Base-by-base conservation (phyloP, 75 land plant species). In the Pseudotsuga menziesii region DNA sequence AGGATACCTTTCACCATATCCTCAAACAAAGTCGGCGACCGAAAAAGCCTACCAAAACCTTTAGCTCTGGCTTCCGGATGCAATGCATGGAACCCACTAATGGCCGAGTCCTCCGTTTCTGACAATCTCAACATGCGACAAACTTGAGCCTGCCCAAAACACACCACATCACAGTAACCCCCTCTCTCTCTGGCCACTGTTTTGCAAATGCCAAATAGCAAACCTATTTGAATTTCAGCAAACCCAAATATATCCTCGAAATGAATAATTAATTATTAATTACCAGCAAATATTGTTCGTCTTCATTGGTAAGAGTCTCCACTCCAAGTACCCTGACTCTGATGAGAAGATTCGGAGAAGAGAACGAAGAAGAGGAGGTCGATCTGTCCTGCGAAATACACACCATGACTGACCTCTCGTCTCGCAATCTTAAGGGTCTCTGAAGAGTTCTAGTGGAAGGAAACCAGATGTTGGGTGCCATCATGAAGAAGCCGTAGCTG, bases 401-500 rank as follows among this genome's bases (percentile, higher is more conserved):
- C 12, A 41, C 72, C 52, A 39, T 69, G 23, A 75, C 55, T 20
- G 81, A 17, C 20, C 48, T 56, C 8, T 29, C 78, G n/a, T 75
- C 79, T 32, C 14, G 23, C 57, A 85, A 75, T 60, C 87, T 77
- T 5, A 88, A 79, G 22, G 88, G 90, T 69, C 90, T 83, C 19
- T 55, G 81, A 57, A 88, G 78, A 59, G 82, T 61, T 8, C 73
- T 44, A 75, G 84, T 75, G 58, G 56, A 62, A 39, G 84, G 77
- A 63, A 85, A 76, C 92, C 92, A 90, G 19, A 35, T 59, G 64
- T 90, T 90, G 77, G 92, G 92, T n/a, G 89, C 79, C 83, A 81
- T 87, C 90, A 90, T 90, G 90, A 87, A 90, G 58, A 90, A 80
- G 15, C 92, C 92, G 58, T 90, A 89, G 88, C 92, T 90, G 83